Evolutionary conservation across 2,329 filamentous ascomycete genomes (phyloP), one percentile per base, ranked within the genome.

Genomic region (Sclerotinia spermophila): DNA sequence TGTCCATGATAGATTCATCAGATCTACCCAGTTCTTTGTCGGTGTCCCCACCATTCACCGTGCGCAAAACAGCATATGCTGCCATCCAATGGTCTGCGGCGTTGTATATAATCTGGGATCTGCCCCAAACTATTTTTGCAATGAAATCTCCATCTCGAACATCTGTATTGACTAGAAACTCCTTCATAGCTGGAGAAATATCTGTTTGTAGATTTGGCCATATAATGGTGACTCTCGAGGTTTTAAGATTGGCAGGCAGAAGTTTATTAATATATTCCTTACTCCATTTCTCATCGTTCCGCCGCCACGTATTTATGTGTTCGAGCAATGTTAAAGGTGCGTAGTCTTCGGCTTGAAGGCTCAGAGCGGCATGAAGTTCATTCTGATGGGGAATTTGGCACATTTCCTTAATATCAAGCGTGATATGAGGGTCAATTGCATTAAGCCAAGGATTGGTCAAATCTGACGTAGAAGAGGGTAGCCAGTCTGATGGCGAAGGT

Each of bases 111-210:
- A 35, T 13, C 30, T 53, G 35, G 3, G 24, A 27, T 19, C 17
- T 35, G 21, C n/a, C 45, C 62, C 45, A 66, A 53, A 66, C 33
- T 30, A 66, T 7, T n/a, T n/a, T 42, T 53, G 45, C 62, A 11
- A 66, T 66, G 17, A 40, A 53, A 53, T 66, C 62, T 10, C 62
- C 62, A 11, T n/a, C 45, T 53, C 35, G 33, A 40, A 66, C 62
- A 30, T 66, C 62, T 30, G 33, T 5, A 53, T 53, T 40, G 17
- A 53, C 62, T 1, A 66, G 48, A 40, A 66, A 66, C 45, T 66
- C 62, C n/a, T 30, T 40, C 17, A 53, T 40, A 6, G 17, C 24
- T 0, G 61, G 61, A 8, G 24, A 27, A 13, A 53, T 51, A 30
- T 40, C n/a, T 10, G 44, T 13, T 1, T 53, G 44, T 40, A 53